phyloP scores from a whole-genome alignment of 2,329 filamentous ascomycete species.

The Cyphellophora attinorum region DNA sequence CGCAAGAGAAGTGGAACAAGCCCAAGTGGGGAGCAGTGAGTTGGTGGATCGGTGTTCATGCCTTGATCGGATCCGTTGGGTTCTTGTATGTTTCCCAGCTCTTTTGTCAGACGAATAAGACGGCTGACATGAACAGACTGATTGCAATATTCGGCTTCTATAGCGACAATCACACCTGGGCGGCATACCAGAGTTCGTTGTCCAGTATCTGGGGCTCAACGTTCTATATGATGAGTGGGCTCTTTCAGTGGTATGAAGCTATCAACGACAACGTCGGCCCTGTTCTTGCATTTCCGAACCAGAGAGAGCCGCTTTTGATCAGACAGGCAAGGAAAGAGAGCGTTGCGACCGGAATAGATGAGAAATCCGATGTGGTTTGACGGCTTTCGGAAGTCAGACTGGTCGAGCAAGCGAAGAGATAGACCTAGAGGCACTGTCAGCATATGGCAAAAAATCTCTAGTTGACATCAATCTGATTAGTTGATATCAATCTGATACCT shows the following conservation, averaged over 20 bases:
- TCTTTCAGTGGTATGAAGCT: conserved; percentile 3
- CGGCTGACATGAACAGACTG: conserved; percentile 1
- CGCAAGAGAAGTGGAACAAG: conserved; percentile 2
- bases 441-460: too few species aligned
- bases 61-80: conserved; percentile 1
- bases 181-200: conserved; percentile 3
- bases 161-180: conserved; percentile 1
- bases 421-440: too few species aligned
- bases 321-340: too few species aligned
- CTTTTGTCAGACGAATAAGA: too few species aligned
- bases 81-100: conserved; percentile 5
- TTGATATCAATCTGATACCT: too few species aligned
- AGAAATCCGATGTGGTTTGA: too few species aligned
- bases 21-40: background rate
- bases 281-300: conserved; percentile 3
- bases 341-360: too few species aligned
- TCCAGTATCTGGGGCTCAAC: conserved; percentile 4
- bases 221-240: conserved; percentile 1
- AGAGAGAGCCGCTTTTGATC: conserved; percentile 1
- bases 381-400: too few species aligned
- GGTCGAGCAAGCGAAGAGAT: too few species aligned
- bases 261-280: conserved; percentile 3
- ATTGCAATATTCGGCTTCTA: conserved; percentile 2
- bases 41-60: conserved; percentile 4
- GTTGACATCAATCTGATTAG: too few species aligned